Evolutionary conservation across 306 rosid genomes (phyloP).

Genomic region (Purshia tridentata): DNA sequence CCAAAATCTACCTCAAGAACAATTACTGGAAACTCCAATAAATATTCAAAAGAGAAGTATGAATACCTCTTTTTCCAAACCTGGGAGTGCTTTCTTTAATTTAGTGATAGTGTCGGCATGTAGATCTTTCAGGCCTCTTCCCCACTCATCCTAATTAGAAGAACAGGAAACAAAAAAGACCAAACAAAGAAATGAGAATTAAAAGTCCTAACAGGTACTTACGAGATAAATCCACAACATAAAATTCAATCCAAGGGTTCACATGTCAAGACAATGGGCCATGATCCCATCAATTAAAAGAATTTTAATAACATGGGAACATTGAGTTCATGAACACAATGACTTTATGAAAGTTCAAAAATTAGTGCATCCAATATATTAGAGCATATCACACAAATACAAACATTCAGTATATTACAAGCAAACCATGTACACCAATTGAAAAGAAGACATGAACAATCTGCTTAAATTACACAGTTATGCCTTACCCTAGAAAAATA

Average conservation of each 20-base stretch:
- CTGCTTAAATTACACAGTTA: not conserved
- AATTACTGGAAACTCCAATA: not conserved
- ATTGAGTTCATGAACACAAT: no score
- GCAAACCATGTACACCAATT: not conserved
- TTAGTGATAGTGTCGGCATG: conserved; percentile 45
- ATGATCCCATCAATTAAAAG: not conserved
- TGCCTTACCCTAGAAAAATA: conserved; percentile 59
- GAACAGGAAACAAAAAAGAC: not conserved
- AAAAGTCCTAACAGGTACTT: not conserved
- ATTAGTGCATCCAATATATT: no score
- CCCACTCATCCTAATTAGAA: conserved; percentile 67
- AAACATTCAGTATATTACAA: not conserved
- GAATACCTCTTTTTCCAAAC: conserved; percentile 57
- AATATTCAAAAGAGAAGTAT: not conserved
- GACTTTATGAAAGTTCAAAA: not conserved
- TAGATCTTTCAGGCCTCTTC: conserved; percentile 52
- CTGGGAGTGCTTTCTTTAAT: conserved; percentile 47
- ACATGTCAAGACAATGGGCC: not conserved
- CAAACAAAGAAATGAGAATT: not conserved
- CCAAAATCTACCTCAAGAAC: not conserved
- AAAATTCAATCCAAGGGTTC: not conserved
- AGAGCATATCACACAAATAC: not conserved
- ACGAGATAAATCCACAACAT: not conserved
- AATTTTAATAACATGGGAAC: not conserved
- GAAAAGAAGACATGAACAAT: not conserved